Evolutionary conservation across 805 yeast genomes (phyloP), one percentile per base, ranked within the genome.

Genomic region (Candida broadrunensis): DNA sequence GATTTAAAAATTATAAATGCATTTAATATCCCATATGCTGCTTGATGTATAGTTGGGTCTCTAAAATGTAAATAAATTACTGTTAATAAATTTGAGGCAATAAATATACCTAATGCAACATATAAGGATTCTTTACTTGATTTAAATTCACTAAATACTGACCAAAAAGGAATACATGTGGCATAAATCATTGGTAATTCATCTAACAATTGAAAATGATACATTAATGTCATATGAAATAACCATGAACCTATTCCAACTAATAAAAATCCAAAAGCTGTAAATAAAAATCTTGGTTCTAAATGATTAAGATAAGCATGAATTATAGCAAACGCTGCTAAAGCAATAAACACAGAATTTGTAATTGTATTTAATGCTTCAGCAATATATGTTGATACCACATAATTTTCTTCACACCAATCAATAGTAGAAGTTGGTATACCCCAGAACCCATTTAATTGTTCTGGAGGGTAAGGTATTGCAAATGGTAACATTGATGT

Each of bases 141-240:
- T 43, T 64, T 68, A 31, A 77, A 78, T 55, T 81, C 86, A 35
- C 85, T 75, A 49, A 84, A 82, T 1, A 86, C 81, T 33, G 83
- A 75, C 95, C 95, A 88, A 46, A 88, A 82, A 0, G 99, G 98
- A 20, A 91, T 81, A 48, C 97, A 91, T 2, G 99, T 93, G 17
- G 96, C 97, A 65, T 93, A 93, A 47, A 93, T 88, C 99, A 93
- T 93, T 31, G 99, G 99, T 54, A 93, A 72, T 61, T 93, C 99
- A 66, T 93, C 99, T 61, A 93, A 72, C 47, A 93, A 61, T 66
- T 93, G 99, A 67, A 77, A 93, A 57, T 85, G 88, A 63, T 91
- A 93, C 48, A 79, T 73, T 52, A 93, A 72, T 4, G 98, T 91
- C 97, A 93, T 93, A 63, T 93, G 99, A 70, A 93, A 93, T 46